These are phyloP conservation scores for Streptanthus diversifolius DNA, from an alignment of 345 rosid genomes.

Conservation along the genomic window DNA sequence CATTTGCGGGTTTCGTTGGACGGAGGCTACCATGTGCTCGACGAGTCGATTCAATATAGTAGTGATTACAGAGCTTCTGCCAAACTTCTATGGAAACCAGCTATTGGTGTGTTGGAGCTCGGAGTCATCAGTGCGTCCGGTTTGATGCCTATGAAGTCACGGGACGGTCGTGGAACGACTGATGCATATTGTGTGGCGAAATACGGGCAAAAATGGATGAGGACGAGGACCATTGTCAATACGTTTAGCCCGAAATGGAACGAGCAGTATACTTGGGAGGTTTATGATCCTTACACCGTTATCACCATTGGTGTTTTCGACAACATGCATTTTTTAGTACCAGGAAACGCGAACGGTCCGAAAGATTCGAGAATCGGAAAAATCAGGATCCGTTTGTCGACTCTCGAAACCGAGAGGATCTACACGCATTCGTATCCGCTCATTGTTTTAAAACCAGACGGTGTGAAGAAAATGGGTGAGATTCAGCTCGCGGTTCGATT, in stretches of 20 bases:
- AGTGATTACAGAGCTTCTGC: constrained; percentile 51
- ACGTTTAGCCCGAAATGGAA: constrained; percentile 47
- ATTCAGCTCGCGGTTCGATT: constrained; percentile 43
- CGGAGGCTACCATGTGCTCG: constrained; percentile 54
- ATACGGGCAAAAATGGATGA: constrained; percentile 52
- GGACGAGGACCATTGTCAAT: constrained; percentile 44
- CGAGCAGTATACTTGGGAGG: constrained; percentile 58
- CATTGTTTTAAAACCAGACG: constrained; percentile 37
- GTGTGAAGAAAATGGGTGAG: constrained; percentile 51
- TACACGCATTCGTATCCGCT: constrained; percentile 49
- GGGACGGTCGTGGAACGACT: constrained; percentile 40
- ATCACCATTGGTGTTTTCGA: constrained; percentile 47
- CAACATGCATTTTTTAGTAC: constrained; percentile 36
- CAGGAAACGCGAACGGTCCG: background rate
- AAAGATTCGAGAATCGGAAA: constrained; percentile 44
- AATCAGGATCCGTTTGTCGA: constrained; percentile 45
- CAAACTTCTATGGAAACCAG: constrained; percentile 36
- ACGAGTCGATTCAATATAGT: constrained; percentile 51
- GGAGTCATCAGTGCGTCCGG: constrained; percentile 48
- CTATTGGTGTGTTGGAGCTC: constrained; percentile 49
- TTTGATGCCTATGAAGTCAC: constrained; percentile 46
- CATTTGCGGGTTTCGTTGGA: constrained; percentile 50
- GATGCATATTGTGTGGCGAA: constrained; percentile 55
- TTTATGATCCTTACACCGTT: constrained; percentile 52
- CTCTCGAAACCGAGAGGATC: constrained; percentile 35